Conservation (phyloP, 2,329 filamentous ascomycete species). For the Phialophora tarda region DNA sequence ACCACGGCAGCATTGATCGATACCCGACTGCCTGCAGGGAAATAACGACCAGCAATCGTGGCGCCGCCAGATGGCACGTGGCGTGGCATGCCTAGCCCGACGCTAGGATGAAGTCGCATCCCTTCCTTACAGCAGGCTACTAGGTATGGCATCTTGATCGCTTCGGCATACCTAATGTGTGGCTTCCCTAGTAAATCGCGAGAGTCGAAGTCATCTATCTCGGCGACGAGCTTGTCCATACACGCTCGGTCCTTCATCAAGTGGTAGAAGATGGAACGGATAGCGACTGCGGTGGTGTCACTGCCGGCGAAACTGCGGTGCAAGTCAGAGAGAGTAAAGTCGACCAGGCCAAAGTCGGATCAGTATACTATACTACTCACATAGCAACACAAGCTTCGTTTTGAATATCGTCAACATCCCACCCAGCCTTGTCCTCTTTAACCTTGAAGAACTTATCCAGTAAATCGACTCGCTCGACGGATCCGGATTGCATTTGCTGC, state of each 20-base stretch:
- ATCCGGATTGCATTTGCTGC: no score
- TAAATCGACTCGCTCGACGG: no score
- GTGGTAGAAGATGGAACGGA: constrained; percentile 63
- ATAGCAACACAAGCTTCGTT: constrained; percentile 50
- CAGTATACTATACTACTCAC: no score
- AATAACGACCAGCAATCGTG: constrained; percentile 33
- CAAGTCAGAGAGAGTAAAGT: no score
- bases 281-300: constrained; percentile 65
- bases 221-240: constrained; percentile 52
- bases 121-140: constrained; percentile 37
- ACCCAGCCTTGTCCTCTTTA: no score
- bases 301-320: constrained; percentile 56
- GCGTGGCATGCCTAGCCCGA: constrained; percentile 40
- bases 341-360: no score
- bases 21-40: constrained; percentile 31
- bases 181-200: no score
- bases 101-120: constrained; percentile 37
- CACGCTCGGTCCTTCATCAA: constrained; percentile 49
- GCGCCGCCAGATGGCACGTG: constrained; percentile 36
- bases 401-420: no score
- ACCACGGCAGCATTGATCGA: constrained; percentile 48
- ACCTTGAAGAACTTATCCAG: no score
- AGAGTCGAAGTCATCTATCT: no score
- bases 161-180: constrained; percentile 32
- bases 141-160: constrained; percentile 31